Conservation (phyloP, 73 alveolate species). For the Paramecium caudatum region DNA sequence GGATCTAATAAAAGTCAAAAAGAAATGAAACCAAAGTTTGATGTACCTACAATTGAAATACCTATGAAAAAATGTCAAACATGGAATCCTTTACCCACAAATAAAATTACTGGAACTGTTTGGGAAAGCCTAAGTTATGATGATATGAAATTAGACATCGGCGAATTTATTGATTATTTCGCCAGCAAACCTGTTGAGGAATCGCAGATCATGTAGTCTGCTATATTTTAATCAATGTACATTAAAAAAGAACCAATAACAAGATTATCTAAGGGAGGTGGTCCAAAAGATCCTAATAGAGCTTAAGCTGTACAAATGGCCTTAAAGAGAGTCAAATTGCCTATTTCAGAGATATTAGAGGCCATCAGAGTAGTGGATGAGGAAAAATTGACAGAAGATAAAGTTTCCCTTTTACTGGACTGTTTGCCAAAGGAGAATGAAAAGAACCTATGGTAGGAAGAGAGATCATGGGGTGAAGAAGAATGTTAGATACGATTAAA, state of each 20-base stretch:
- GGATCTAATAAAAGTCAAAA: not conserved
- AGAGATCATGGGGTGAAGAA: not conserved
- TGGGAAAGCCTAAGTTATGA: not conserved
- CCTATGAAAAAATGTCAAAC: constrained; percentile 16
- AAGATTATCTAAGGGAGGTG: constrained; percentile 9
- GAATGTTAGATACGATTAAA: not conserved
- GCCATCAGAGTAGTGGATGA: constrained; percentile 5
- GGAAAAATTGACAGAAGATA: not conserved
- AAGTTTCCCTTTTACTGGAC: not conserved
- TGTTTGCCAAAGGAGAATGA: constrained; percentile 38
- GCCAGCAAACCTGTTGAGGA: not conserved
- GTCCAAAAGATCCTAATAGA: constrained; percentile 30
- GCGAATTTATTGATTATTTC: not conserved
- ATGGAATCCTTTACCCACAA: not conserved
- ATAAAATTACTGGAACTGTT: not conserved
- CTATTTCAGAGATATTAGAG: not conserved
- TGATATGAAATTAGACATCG: not conserved
- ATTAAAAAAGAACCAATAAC: not conserved
- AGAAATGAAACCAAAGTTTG: constrained; percentile 15
- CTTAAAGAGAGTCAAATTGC: not conserved
- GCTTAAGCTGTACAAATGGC: constrained; percentile 35
- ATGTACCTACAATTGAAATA: not conserved
- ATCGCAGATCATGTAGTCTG: not conserved
- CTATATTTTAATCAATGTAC: not conserved
- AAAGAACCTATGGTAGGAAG: constrained; percentile 45